These are phyloP conservation scores for Trametes villosa DNA, from an alignment of 768 basidiomycete genomes.

Conservation along the genomic window DNA sequence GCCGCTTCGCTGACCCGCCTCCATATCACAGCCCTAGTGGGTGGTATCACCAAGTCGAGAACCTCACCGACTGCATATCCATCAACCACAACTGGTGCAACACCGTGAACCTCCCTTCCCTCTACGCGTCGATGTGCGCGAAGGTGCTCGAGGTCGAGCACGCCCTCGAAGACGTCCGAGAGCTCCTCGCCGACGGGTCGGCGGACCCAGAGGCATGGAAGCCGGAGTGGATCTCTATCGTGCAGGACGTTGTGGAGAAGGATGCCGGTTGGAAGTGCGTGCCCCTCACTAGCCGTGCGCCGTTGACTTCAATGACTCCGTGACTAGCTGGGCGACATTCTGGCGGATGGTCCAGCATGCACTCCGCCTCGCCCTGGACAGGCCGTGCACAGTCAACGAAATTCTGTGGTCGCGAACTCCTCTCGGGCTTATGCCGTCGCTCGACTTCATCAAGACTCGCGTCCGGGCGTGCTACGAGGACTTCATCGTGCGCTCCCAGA, in stretches of 20 bases:
- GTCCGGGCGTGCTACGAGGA: slow-evolving; percentile 24
- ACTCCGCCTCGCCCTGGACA: slow-evolving; percentile 4
- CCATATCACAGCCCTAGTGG: slow-evolving; percentile 30
- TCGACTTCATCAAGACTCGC: slow-evolving; percentile 17
- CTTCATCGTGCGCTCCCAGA: slow-evolving; percentile 23
- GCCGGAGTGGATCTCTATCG: slow-evolving; percentile 29
- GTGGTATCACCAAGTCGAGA: slow-evolving; percentile 38
- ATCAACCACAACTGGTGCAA: slow-evolving; percentile 41
- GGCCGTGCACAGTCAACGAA: neutral
- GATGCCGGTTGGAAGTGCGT: slow-evolving; percentile 39
- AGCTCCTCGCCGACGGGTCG: slow-evolving; percentile 22
- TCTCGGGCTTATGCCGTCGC: slow-evolving; percentile 21
- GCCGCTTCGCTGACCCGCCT: neutral
- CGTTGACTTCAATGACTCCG: neutral
- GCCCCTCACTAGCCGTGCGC: neutral
- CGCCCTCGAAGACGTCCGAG: slow-evolving; percentile 33
- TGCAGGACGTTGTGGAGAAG: slow-evolving; percentile 36
- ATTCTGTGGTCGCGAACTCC: slow-evolving; percentile 25
- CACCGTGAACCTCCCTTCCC: slow-evolving; percentile 32
- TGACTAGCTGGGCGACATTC: slow-evolving; percentile 33
- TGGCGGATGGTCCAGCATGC: slow-evolving; percentile 35
- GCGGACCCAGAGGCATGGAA: slow-evolving; percentile 21
- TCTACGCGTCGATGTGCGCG: slow-evolving; percentile 35
- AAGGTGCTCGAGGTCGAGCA: slow-evolving; percentile 34
- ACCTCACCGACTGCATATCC: slow-evolving; percentile 35